Evolutionary conservation across 2,329 filamentous ascomycete genomes (phyloP), one percentile per base, ranked within the genome.

Genomic region (Colletotrichum phormii): DNA sequence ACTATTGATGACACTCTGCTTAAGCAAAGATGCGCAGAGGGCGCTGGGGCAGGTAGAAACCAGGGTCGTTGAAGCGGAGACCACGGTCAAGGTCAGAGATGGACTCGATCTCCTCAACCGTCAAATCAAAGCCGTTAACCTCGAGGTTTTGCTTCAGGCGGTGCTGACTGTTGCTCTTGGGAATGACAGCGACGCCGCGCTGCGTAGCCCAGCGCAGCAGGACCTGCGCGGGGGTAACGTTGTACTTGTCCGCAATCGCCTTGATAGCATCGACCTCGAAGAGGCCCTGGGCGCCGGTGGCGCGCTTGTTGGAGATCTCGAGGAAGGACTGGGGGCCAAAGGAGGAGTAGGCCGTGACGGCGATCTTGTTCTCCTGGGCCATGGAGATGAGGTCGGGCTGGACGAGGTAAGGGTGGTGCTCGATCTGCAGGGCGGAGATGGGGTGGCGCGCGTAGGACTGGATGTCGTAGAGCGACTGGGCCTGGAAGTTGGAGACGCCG

Each of bases 171-270:
- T 89, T 90, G 73, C 86, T 88, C 85, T 92, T 93, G 73, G 91
- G 90, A 67, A 92, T 92, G 68, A 92, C 89, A 31, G 89, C 89
- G 70, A 92, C 82, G n/a, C 84, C 84, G 31, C 89, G 84, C 83
- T 92, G 90, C 1, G 91, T 92, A 2, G 90, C 87, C 92, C 92
- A 93, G 33, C 91, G 85, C 60, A 94, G 84, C 68, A 93, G 84
- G 1, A 93, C 85, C 85, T 93, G 92, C 3, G 91, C 90, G 3
- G 91, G 86, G 0, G 90, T 90, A 82, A 88, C 90, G 75, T 79
- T 79, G 66, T 90, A 82, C 81, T 89, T 90, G 61, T 84, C 80
- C 9, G 90, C 87, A 72, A 89, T 83, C 53, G 77, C 78, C 78
- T 85, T 88, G 78, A 93, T 81, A 13, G 81, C 77, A 29, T 76